These are phyloP conservation scores for Neophaeococcomyces mojaviensis DNA, from an alignment of 2,329 filamentous ascomycete species.

Conservation along the genomic window DNA sequence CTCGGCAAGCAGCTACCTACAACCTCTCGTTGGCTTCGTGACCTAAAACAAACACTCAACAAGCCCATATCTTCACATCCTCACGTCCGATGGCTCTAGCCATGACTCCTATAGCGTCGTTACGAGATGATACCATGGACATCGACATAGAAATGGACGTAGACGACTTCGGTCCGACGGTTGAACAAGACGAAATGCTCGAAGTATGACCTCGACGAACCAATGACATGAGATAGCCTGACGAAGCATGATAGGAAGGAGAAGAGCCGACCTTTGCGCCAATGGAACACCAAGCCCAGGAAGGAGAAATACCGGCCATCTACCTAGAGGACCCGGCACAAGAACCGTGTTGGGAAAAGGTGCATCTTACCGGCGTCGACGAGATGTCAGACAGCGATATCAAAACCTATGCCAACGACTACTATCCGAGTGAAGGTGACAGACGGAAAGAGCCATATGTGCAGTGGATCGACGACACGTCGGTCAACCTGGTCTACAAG, in stretches of 20 bases:
- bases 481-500: slow-evolving; percentile 76
- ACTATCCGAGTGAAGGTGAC: slow-evolving; percentile 49
- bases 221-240: slow-evolving; percentile 9
- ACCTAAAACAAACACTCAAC: too few relatives aligned
- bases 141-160: slow-evolving; percentile 25
- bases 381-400: slow-evolving; percentile 74
- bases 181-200: slow-evolving; percentile 21
- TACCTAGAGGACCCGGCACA: slow-evolving; percentile 22
- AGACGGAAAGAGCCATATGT: slow-evolving; percentile 43
- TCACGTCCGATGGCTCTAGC: slow-evolving; percentile 17
- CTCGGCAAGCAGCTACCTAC: too few relatives aligned
- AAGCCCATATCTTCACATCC: not conserved
- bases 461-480: slow-evolving; percentile 93
- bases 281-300: slow-evolving; percentile 9
- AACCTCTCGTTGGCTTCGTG: too few relatives aligned
- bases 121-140: slow-evolving; percentile 22
- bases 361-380: slow-evolving; percentile 80
- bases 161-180: slow-evolving; percentile 17
- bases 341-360: slow-evolving; percentile 45
- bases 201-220: slow-evolving; percentile 18
- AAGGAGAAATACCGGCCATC: slow-evolving; percentile 20
- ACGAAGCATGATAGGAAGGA: slow-evolving; percentile 19
- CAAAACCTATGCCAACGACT: slow-evolving; percentile 62
- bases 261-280: slow-evolving; percentile 23
- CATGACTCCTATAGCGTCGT: slow-evolving; percentile 14